Evolutionary conservation across 139 green algal genomes (phyloP).

Genomic region (Tetraselmis chui): DNA sequence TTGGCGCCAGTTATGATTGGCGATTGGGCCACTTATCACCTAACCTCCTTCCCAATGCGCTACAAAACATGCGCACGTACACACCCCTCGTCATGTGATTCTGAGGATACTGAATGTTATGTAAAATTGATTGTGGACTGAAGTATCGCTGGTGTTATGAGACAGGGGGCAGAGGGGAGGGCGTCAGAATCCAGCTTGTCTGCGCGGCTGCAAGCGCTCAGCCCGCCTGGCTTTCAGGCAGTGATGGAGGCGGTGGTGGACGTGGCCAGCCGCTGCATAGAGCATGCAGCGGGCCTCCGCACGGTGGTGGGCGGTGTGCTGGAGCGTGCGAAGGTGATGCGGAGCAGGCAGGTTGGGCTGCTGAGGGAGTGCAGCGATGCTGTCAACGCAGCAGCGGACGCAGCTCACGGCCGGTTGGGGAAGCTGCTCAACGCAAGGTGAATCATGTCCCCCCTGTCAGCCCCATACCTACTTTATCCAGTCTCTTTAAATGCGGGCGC

Average conservation of each 20-base stretch:
- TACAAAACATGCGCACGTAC: too few relatives aligned
- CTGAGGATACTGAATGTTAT: too few relatives aligned
- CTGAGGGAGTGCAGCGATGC: slow-evolving; percentile 21
- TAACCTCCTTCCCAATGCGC: too few relatives aligned
- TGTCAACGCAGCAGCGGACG: slow-evolving; percentile 50
- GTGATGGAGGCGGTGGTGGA: slow-evolving; percentile 40
- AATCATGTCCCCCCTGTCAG: too few relatives aligned
- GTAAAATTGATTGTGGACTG: too few relatives aligned
- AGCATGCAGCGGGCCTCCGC: slow-evolving; percentile 13
- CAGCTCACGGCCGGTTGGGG: slow-evolving; percentile 53
- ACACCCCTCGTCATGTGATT: too few relatives aligned
- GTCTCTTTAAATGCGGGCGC: too few relatives aligned
- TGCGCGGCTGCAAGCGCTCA: slow-evolving; percentile 26
- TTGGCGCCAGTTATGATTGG: too few relatives aligned
- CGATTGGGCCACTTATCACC: too few relatives aligned
- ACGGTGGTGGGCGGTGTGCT: not conserved
- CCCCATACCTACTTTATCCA: too few relatives aligned
- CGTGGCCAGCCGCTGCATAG: slow-evolving; percentile 32
- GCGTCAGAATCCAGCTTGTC: slow-evolving; percentile 17
- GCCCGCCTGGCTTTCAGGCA: slow-evolving; percentile 45
- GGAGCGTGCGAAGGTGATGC: not conserved
- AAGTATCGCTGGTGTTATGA: too few relatives aligned
- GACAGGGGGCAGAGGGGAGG: too few relatives aligned
- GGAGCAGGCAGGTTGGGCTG: slow-evolving; percentile 2
- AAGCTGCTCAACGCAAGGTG: slow-evolving; percentile 57